phyloP scores from a whole-genome alignment of 768 basidiomycete genomes.

The Daedaleopsis nitida region DNA sequence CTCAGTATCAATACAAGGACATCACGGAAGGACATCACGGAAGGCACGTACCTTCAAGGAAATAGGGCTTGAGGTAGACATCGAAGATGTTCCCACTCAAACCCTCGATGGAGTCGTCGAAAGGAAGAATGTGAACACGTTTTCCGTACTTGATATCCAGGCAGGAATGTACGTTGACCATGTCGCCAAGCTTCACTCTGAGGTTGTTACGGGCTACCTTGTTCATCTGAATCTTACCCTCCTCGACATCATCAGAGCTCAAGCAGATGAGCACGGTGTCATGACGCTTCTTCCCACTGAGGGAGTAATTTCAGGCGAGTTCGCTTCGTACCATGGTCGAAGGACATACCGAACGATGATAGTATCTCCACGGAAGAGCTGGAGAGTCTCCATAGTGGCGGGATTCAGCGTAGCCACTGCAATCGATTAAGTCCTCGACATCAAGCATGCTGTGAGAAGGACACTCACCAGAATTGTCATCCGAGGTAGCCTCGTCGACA shows the following conservation, averaged over 20 bases:
- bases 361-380: constrained; percentile 96
- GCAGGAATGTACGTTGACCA: constrained; percentile 95
- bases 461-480: constrained; percentile 92
- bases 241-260: constrained; percentile 94
- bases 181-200: constrained; percentile 95
- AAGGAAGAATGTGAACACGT: constrained; percentile 93
- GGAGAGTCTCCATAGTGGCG: constrained; percentile 91
- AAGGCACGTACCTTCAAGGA: constrained; percentile 77
- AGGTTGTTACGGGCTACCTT: constrained; percentile 99
- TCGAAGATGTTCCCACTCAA: constrained; percentile 98
- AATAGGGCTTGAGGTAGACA: constrained; percentile 98
- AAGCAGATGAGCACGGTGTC: constrained; percentile 98
- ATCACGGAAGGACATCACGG: neutral
- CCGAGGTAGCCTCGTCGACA: constrained; percentile 90
- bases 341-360: constrained; percentile 80
- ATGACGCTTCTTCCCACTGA: constrained; percentile 93
- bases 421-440: constrained; percentile 6
- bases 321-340: neutral
- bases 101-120: constrained; percentile 98
- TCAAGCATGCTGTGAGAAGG: neutral
- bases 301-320: neutral
- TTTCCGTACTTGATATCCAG: constrained; percentile 99
- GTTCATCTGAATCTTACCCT: constrained; percentile 98
- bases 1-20: neutral
- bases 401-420: constrained; percentile 94